A percentile compares a stretch with the other conserved stretches of the same genome.
phyloP scores from a whole-genome alignment of 1,284 basidiomycete species.

The Phellopilus nigrolimitatus region DNA sequence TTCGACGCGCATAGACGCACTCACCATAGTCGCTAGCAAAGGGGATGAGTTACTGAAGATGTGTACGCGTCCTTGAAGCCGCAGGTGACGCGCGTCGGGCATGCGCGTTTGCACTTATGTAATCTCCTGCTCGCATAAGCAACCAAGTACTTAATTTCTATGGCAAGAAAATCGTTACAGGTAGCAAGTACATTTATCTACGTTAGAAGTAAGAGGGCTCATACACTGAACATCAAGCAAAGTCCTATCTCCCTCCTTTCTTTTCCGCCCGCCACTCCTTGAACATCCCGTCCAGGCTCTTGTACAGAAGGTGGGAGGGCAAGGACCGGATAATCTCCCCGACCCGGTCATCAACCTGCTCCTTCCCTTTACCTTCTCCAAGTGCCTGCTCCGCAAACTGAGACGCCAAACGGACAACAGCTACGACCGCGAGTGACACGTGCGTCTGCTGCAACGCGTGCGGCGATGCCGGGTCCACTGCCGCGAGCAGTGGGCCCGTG shows the following conservation, averaged over 20 bases:
- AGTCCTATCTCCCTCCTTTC: slow-evolving; percentile 43
- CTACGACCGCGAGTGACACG: slow-evolving; percentile 85
- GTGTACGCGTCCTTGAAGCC: slow-evolving; percentile 18
- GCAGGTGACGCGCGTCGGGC: slow-evolving; percentile 13
- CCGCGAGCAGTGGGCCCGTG: slow-evolving; percentile 60
- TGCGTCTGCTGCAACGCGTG: slow-evolving; percentile 89
- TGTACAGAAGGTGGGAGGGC: slow-evolving; percentile 80
- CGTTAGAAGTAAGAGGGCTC: not conserved
- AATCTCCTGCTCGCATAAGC: not conserved
- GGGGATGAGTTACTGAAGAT: slow-evolving; percentile 14
- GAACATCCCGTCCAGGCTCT: slow-evolving; percentile 88
- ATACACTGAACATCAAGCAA: not conserved
- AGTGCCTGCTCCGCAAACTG: slow-evolving; percentile 73
- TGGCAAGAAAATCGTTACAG: not conserved
- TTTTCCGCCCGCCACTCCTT: slow-evolving; percentile 84
- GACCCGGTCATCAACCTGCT: slow-evolving; percentile 72
- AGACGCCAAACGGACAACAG: slow-evolving; percentile 79
- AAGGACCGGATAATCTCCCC: slow-evolving; percentile 86
- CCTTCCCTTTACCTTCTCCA: slow-evolving; percentile 59
- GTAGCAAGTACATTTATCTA: not conserved
- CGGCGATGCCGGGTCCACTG: slow-evolving; percentile 67
- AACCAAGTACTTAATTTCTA: not conserved
- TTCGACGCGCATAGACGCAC: slow-evolving; percentile 3
- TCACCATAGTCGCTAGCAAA: slow-evolving; percentile 7
- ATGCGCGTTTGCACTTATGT: slow-evolving; percentile 2